Evolutionary conservation across 129 eudicot species (phyloP).

Genomic region (Tagetes patula): DNA sequence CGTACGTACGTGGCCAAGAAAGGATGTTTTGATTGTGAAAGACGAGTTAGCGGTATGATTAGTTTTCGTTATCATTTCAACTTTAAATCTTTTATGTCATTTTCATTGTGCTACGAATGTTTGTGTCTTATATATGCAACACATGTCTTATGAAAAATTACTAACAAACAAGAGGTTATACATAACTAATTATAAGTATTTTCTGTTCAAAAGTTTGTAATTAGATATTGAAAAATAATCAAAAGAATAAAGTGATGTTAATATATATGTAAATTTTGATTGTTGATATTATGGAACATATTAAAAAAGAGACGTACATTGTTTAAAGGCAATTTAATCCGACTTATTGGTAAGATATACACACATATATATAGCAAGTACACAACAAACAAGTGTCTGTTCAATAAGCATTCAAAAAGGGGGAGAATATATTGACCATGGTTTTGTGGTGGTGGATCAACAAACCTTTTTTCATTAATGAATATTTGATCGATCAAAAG

Average conservation of each 20-base stretch:
- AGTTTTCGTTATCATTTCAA: not conserved
- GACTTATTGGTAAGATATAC: constrained; percentile 26
- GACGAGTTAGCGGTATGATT: not conserved
- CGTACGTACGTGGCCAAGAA: not conserved
- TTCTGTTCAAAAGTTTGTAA: not conserved
- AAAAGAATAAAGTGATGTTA: not conserved
- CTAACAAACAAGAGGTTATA: not conserved
- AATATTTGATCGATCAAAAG: constrained; percentile 8
- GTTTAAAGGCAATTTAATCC: constrained; percentile 1
- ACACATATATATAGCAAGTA: not conserved
- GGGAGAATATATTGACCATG: constrained; percentile 17
- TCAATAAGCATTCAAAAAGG: constrained; percentile 33
- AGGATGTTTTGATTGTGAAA: constrained; percentile 6
- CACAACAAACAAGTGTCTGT: constrained; percentile 24
- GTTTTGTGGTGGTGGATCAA: constrained; percentile 33
- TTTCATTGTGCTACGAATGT: not conserved
- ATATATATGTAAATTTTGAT: not conserved
- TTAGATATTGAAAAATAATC: not conserved
- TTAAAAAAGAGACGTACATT: not conserved
- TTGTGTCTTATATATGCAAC: not conserved
- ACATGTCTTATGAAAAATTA: not conserved
- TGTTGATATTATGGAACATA: not conserved
- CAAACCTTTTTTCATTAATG: constrained; percentile 22
- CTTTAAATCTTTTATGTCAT: not conserved
- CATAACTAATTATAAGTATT: not conserved